Evolutionary conservation across 768 basidiomycete species (phyloP).

Genomic region (Ramaria rubella): DNA sequence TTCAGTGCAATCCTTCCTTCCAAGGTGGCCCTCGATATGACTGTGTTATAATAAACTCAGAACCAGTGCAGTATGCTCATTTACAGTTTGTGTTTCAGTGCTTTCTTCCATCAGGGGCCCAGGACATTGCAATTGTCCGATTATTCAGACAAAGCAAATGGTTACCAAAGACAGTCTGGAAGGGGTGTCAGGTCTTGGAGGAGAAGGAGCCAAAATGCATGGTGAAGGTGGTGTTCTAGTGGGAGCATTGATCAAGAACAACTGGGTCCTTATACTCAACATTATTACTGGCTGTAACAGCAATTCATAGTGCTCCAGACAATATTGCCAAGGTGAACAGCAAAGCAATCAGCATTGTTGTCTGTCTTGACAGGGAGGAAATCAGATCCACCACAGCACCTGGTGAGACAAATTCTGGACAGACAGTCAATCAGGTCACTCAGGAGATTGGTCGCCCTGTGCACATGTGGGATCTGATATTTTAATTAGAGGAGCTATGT

Average conservation of each 20-base stretch:
- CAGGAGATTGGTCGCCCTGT: slow-evolving; percentile 61
- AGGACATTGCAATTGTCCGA: no score
- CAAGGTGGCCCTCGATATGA: no score
- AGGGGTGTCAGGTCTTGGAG: no score
- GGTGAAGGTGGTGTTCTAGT: slow-evolving; percentile 93
- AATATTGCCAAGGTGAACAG: slow-evolving; percentile 65
- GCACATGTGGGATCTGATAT: slow-evolving; percentile 78
- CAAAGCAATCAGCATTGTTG: slow-evolving; percentile 80
- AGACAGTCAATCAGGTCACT: slow-evolving; percentile 81
- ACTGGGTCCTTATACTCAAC: slow-evolving; percentile 83
- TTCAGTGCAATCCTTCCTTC: no score
- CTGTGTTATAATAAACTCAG: no score
- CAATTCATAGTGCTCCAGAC: slow-evolving; percentile 76
- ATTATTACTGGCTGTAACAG: slow-evolving; percentile 95
- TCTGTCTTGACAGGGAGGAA: slow-evolving; percentile 84
- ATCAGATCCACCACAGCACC: slow-evolving; percentile 59
- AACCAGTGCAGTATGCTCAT: no score
- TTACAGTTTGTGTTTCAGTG: no score
- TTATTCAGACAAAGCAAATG: no score
- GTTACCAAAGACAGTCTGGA: no score
- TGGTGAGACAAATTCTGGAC: slow-evolving; percentile 73
- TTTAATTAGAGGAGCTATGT: slow-evolving; percentile 73
- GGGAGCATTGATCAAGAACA: slow-evolving; percentile 74
- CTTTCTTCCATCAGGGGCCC: no score
- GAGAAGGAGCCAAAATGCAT: slow-evolving; percentile 90